Evolutionary conservation across 2,329 filamentous ascomycete species (phyloP).

Genomic region (Aspergillus novoparasiticus): DNA sequence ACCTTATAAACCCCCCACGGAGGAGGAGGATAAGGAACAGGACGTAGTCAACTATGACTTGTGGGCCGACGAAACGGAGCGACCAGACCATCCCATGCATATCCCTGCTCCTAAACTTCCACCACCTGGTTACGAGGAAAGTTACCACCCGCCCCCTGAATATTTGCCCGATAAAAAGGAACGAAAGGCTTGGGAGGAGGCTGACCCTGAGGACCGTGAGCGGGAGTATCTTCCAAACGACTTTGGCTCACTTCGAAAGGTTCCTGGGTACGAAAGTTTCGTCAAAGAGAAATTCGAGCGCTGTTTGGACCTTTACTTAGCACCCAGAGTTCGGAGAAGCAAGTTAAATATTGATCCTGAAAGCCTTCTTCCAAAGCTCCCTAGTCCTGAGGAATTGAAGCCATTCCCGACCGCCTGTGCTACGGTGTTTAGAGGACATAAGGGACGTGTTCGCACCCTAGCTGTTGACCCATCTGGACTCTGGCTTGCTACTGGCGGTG

Average conservation of each 20-base stretch:
- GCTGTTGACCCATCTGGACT: conserved; percentile 82
- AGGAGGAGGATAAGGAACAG: conserved; percentile 72
- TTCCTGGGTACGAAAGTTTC: conserved; percentile 86
- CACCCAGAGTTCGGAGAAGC: conserved; percentile 87
- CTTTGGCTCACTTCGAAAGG: conserved; percentile 81
- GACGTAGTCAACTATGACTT: conserved; percentile 80
- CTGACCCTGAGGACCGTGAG: conserved; percentile 87
- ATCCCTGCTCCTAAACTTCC: conserved; percentile 91
- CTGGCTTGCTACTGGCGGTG: conserved; percentile 88
- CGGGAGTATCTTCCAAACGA: conserved; percentile 84
- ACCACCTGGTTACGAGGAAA: conserved; percentile 91
- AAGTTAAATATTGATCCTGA: conserved; percentile 95
- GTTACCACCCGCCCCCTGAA: conserved; percentile 93
- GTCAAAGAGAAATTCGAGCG: conserved; percentile 96
- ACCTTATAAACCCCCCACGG: conserved; percentile 78
- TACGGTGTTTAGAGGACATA: conserved; percentile 83
- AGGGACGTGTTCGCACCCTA: conserved; percentile 82
- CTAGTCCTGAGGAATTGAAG: conserved; percentile 87
- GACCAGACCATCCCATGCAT: conserved; percentile 87
- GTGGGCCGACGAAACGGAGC: conserved; percentile 88
- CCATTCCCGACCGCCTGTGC: conserved; percentile 92
- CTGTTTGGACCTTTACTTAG: conserved; percentile 92
- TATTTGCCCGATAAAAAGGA: conserved; percentile 88
- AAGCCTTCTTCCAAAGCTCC: conserved; percentile 88
- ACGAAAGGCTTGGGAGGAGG: conserved; percentile 78